Evolutionary conservation across 2,329 filamentous ascomycete genomes (phyloP).

Genomic region (Endoconidiophora laricicola): DNA sequence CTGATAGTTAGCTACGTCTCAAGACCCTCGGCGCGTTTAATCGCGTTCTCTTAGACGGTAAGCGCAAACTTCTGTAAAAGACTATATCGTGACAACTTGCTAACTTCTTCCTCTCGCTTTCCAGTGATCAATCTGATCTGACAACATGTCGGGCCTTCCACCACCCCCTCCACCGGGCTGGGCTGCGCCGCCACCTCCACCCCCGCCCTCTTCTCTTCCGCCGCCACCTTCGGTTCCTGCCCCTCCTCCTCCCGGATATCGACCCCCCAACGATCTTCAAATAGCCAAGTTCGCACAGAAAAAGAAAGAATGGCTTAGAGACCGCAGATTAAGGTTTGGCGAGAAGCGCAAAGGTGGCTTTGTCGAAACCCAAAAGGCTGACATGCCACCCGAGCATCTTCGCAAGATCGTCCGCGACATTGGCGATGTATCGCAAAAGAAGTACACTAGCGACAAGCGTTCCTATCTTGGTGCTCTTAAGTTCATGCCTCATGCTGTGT

Average conservation of each 20-base stretch:
- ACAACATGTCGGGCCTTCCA: constrained; percentile 33
- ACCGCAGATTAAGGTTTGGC: constrained; percentile 79
- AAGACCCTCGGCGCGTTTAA: constrained; percentile 9
- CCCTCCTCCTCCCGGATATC: constrained; percentile 74
- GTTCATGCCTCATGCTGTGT: constrained; percentile 96
- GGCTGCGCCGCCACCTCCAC: constrained; percentile 38
- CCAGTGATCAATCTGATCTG: not conserved
- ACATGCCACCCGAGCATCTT: constrained; percentile 96
- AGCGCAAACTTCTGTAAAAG: constrained; percentile 1
- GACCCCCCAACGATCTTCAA: constrained; percentile 63
- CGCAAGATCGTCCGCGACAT: constrained; percentile 98
- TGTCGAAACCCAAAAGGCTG: constrained; percentile 93
- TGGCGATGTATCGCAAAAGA: constrained; percentile 97
- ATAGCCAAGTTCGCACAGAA: constrained; percentile 93
- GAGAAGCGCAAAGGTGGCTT: constrained; percentile 96
- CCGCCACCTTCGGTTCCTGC: constrained; percentile 41
- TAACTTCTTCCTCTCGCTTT: not conserved
- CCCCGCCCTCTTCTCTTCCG: constrained; percentile 38
- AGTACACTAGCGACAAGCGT: constrained; percentile 95
- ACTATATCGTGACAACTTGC: not conserved
- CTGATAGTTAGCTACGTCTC: not conserved
- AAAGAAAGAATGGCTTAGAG: constrained; percentile 95
- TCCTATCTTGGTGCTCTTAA: constrained; percentile 95
- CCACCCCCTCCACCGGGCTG: constrained; percentile 43
- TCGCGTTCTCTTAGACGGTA: constrained; percentile 11